Conservation (phyloP, 805 yeast genomes). For the Novakomyces olei region DNA sequence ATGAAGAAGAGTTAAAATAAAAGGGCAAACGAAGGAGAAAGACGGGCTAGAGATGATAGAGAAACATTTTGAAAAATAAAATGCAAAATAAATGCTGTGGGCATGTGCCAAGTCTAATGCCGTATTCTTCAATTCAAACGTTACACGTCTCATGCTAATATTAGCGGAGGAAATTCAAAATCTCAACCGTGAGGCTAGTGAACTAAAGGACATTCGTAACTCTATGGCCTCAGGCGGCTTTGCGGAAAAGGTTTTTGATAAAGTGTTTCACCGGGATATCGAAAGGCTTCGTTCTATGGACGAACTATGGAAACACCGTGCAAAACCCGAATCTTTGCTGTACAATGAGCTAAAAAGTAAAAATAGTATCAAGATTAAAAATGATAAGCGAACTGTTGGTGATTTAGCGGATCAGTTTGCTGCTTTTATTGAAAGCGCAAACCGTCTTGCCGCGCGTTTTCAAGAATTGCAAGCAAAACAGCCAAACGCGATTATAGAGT, state of each 20-base stretch:
- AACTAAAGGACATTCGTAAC: conserved; percentile 15
- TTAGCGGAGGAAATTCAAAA: conserved; percentile 17
- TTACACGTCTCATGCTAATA: conserved; percentile 6
- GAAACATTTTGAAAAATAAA: no score
- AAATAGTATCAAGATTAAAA: conserved; percentile 9
- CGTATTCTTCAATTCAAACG: no score
- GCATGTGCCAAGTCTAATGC: no score
- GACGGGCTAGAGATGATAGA: background rate
- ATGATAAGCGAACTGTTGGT: conserved; percentile 32
- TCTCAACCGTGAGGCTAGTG: conserved; percentile 17
- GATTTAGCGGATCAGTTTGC: conserved; percentile 35
- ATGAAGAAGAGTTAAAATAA: conserved; percentile 3
- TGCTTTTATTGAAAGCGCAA: conserved; percentile 30
- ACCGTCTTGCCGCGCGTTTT: conserved; percentile 29
- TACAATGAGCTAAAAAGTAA: conserved; percentile 12
- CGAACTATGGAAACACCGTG: conserved; percentile 54
- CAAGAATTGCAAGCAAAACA: conserved; percentile 12
- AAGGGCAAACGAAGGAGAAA: background rate
- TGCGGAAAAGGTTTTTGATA: conserved; percentile 14
- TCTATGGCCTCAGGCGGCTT: conserved; percentile 17
- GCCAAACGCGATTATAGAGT: conserved; percentile 16
- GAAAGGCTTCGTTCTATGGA: conserved; percentile 48
- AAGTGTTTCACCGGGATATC: conserved; percentile 54
- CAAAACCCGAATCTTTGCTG: conserved; percentile 42
- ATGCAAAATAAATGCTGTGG: no score